Percentiles rank a stretch among this genome's conserved stretches.
Conservation (phyloP, 352 stramenopile genomes). For the Globisporangium alternatum region DNA sequence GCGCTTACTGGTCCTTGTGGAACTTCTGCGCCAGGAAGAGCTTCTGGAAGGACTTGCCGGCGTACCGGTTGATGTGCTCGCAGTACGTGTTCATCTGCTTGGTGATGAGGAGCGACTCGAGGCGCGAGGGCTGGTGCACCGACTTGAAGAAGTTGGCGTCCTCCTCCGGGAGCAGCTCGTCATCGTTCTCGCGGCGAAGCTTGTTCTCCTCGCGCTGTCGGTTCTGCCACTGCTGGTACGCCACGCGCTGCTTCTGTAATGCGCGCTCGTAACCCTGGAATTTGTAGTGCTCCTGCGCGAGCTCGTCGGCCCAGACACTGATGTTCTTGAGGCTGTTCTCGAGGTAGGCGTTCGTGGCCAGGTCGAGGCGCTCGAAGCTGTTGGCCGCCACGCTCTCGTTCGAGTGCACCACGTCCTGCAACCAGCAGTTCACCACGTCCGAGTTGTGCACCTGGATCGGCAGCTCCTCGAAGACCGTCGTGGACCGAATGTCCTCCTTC, state of each 20-base stretch:
- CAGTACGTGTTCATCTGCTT: slow-evolving; percentile 94
- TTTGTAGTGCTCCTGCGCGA: slow-evolving; percentile 94
- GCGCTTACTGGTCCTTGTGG: slow-evolving; percentile 70
- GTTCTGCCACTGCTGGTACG: slow-evolving; percentile 86
- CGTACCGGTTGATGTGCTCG: slow-evolving; percentile 90
- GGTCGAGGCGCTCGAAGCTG: slow-evolving; percentile 94
- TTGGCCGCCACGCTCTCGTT: slow-evolving; percentile 66
- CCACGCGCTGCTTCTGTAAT: slow-evolving; percentile 78
- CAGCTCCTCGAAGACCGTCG: slow-evolving; percentile 95
- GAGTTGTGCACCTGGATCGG: slow-evolving; percentile 96
- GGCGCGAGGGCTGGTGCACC: slow-evolving; percentile 81
- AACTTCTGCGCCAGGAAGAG: slow-evolving; percentile 89
- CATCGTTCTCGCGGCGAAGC: slow-evolving; percentile 68
- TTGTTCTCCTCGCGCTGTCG: slow-evolving; percentile 90
- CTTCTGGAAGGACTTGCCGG: slow-evolving; percentile 90
- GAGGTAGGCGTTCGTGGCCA: slow-evolving; percentile 94
- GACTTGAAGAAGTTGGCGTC: slow-evolving; percentile 87
- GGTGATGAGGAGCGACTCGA: slow-evolving; percentile 88
- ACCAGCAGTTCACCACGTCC: slow-evolving; percentile 92
- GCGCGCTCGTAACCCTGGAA: slow-evolving; percentile 89
- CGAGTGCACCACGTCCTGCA: slow-evolving; percentile 85
- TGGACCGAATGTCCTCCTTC: slow-evolving; percentile 79
- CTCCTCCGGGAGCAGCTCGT: slow-evolving; percentile 75
- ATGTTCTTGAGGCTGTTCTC: slow-evolving; percentile 99
- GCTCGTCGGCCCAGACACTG: slow-evolving; percentile 96